These are phyloP conservation scores for Tubosaeta brunneosetosa DNA, from an alignment of 768 basidiomycete genomes.

Conservation along the genomic window DNA sequence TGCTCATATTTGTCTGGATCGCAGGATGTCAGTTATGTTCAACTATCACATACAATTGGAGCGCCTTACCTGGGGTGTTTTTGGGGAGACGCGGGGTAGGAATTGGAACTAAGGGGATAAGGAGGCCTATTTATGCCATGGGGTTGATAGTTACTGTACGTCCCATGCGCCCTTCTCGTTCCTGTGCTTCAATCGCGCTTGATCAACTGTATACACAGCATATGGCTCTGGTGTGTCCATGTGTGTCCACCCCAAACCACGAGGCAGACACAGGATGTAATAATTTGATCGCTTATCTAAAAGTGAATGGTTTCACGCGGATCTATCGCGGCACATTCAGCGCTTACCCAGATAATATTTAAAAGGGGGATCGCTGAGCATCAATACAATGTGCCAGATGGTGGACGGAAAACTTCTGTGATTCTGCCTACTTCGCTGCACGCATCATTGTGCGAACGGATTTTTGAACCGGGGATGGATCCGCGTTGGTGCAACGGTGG, in stretches of 20 bases:
- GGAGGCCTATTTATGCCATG: neutral
- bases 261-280: neutral
- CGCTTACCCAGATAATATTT: neutral
- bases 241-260: neutral
- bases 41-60: neutral
- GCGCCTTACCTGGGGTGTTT: neutral
- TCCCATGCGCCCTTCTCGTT: neutral
- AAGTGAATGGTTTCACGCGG: neutral
- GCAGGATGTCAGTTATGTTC: neutral
- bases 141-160: neutral
- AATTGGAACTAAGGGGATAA: neutral
- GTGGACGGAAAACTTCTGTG: neutral
- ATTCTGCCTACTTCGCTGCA: neutral
- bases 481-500: too few relatives aligned
- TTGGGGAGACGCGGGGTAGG: neutral
- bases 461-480: too few relatives aligned
- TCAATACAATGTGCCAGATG: neutral
- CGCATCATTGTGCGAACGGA: neutral
- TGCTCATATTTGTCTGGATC: constrained; percentile 5
- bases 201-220: neutral
- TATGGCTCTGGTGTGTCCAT: neutral
- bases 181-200: neutral
- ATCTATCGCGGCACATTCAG: neutral
- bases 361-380: neutral
- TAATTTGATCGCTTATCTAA: neutral